A percentile compares a stretch with the other conserved stretches of the same genome.
Evolutionary conservation across 257 asterid species (phyloP).

Genomic region (Solanum chilense): DNA sequence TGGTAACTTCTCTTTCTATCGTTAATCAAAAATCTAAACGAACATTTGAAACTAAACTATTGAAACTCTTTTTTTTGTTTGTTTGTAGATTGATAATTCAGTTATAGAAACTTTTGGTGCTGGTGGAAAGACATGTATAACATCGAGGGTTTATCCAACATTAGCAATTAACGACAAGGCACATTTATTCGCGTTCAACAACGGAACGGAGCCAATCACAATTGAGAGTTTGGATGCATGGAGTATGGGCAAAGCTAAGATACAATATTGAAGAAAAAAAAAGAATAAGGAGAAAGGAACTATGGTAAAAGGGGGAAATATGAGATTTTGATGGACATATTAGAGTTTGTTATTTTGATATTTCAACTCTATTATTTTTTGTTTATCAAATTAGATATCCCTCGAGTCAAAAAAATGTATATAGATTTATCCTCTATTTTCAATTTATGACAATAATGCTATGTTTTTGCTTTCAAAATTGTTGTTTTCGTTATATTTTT

Average conservation of each 20-base stretch:
- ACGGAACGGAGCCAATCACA: neutral
- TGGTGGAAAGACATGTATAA: neutral
- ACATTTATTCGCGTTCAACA: neutral
- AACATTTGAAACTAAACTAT: neutral
- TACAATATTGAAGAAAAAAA: neutral
- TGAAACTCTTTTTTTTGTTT: neutral
- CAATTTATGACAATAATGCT: neutral
- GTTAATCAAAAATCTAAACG: neutral
- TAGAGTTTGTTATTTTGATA: neutral
- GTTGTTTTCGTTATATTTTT: neutral
- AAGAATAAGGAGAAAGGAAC: neutral
- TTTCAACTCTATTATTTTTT: neutral
- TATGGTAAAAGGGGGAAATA: neutral
- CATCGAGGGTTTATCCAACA: neutral
- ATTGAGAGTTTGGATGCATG: neutral
- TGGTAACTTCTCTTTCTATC: neutral
- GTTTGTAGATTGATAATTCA: constrained; percentile 9
- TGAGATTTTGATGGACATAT: neutral
- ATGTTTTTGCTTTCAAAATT: neutral
- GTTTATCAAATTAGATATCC: neutral
- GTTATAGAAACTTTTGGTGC: constrained; percentile 10
- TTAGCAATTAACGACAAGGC: neutral
- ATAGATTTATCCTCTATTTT: neutral
- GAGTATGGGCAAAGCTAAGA: neutral
- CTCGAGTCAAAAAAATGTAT: neutral